Base-by-base conservation (phyloP, 2,329 filamentous ascomycete genomes). In the Colletotrichum trifolii region DNA sequence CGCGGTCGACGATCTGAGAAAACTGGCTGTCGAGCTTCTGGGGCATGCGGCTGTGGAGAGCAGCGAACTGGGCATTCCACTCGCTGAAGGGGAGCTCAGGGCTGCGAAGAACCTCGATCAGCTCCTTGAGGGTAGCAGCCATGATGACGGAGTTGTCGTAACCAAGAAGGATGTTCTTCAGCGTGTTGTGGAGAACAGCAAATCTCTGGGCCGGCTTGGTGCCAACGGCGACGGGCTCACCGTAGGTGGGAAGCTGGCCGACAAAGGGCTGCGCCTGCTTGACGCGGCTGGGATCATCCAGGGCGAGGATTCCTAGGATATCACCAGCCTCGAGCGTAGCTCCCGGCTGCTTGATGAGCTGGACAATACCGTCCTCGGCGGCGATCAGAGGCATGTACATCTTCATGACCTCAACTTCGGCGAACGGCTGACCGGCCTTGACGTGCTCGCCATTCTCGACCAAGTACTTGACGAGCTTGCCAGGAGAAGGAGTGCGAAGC, bases 371-470 rank as follows among this genome's bases (percentile, higher is more conserved):
- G 73, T 97, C 96, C 78, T 99, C 96, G 76, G 94, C 91, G 3
- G 96, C 92, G 67, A 99, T 87, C 60, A 99, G 86, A 74, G 96
- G 96, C 96, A 99, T 99, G 87, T 98, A 98, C 96, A 99, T 99
- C 87, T 99, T 99, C 96, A 99, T 99, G 80, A 99, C 96, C 81
- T 99, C 96, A 45, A 99, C 95, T 79, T 99, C 96, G 60, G 96
- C 96, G 75, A 94, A 99, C 39, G 95, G 85, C 79, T 98, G 92
- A 62, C 95, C 95, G 72, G 96, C 93, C 78, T 89, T 91, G 79
- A 99, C 89, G 77, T 99, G 96, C 71, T 94, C 87, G 67, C 96
- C 96, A 74, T 97, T 98, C 78, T 97, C 96, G 2, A 99, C 92
- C 1, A 93, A 92, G 80, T 96, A 99, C 82, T 97, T 97, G 82